phyloP scores from a whole-genome alignment of 2,329 filamentous ascomycete genomes.

The Trichothecium sympodiale region DNA sequence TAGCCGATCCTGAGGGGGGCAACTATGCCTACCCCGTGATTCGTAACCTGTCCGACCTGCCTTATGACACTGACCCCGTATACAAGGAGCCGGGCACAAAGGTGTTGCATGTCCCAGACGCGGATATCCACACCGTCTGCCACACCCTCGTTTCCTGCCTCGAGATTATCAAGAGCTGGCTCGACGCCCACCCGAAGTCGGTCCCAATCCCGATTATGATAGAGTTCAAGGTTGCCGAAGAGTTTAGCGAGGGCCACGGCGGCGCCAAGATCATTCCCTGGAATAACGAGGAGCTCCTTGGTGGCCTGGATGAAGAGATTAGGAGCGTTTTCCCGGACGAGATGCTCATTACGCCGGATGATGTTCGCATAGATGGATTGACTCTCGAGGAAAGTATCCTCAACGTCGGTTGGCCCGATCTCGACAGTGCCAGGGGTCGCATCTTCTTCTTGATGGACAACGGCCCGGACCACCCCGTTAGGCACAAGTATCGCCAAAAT shows the following conservation, averaged over 20 bases:
- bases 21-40: constrained; percentile 3
- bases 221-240: constrained; percentile 40
- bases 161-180: constrained; percentile 29
- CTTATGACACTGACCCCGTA: no score
- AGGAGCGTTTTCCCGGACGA: constrained; percentile 25
- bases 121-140: constrained; percentile 33
- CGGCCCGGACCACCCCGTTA: constrained; percentile 24
- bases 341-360: constrained; percentile 34
- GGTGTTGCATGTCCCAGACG: constrained; percentile 36
- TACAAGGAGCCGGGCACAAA: constrained; percentile 32
- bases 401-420: constrained; percentile 34
- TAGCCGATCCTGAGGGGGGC: constrained; percentile 27
- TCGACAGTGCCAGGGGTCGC: constrained; percentile 29
- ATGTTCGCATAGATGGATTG: constrained; percentile 25
- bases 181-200: constrained; percentile 26
- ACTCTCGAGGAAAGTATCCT: constrained; percentile 35
- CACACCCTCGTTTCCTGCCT: constrained; percentile 34
- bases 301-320: constrained; percentile 34
- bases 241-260: no score
- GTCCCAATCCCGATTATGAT: constrained; percentile 37
- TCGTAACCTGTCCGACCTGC: constrained; percentile 2
- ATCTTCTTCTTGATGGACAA: constrained; percentile 40
- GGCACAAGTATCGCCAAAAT: constrained; percentile 24
- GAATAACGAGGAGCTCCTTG: constrained; percentile 27
- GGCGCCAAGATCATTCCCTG: constrained; percentile 28